Conservation (phyloP, 2,329 filamentous ascomycete species). For the Botryotinia calthae region DNA sequence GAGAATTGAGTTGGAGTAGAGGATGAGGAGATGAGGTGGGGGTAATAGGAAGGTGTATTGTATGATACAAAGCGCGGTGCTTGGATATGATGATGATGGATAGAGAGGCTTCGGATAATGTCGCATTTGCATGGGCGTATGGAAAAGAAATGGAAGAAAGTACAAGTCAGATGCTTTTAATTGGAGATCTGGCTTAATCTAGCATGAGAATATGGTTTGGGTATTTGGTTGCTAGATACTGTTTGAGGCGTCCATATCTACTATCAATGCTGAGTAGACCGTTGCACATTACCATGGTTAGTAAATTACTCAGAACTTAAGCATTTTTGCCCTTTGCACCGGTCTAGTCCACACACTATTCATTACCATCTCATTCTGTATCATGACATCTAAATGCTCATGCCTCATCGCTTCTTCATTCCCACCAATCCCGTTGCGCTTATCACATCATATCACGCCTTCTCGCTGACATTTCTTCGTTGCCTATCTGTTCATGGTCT, state of each 20-base stretch:
- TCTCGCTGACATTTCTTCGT: not conserved
- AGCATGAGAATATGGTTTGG: not conserved
- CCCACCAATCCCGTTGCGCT: not conserved
- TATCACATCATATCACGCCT: not conserved
- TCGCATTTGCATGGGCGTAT: constrained; percentile 4
- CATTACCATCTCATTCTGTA: not conserved
- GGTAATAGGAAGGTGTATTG: not conserved
- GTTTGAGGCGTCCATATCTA: not conserved
- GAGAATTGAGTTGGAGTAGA: constrained; percentile 38
- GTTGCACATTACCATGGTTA: not conserved
- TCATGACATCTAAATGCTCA: not conserved
- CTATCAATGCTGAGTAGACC: not conserved
- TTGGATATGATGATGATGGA: not conserved
- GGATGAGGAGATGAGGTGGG: not conserved
- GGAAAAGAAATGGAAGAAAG: not conserved
- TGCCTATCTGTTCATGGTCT: not conserved
- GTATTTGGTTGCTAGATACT: not conserved
- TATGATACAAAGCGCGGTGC: not conserved
- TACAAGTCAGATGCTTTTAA: not conserved
- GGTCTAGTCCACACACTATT: not conserved
- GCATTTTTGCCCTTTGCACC: too few relatives aligned
- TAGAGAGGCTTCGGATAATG: not conserved
- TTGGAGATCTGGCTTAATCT: not conserved
- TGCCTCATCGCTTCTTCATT: not conserved
- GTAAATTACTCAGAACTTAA: not conserved